These are phyloP conservation scores for Westerdykella aurantiaca DNA, from an alignment of 2,329 filamentous ascomycete genomes.

Conservation along the genomic window DNA sequence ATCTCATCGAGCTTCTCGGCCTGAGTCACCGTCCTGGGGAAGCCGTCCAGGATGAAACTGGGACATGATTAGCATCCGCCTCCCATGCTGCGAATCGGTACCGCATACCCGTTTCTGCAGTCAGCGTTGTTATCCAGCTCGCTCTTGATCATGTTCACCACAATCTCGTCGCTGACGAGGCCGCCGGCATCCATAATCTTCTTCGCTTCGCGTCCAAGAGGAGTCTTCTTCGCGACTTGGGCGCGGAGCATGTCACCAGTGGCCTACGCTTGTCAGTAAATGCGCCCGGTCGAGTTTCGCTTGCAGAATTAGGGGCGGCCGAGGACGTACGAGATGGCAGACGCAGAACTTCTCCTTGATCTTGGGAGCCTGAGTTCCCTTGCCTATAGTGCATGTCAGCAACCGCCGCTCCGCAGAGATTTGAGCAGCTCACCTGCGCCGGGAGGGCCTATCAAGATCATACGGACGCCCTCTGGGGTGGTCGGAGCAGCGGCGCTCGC, in stretches of 20 bases:
- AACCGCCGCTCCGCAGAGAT: constrained; percentile 3
- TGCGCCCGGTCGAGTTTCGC: neutral
- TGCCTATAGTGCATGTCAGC: constrained; percentile 57
- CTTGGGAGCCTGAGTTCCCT: constrained; percentile 95
- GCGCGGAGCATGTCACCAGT: constrained; percentile 99
- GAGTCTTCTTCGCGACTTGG: constrained; percentile 95
- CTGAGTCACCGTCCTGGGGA: constrained; percentile 93
- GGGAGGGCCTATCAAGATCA: constrained; percentile 96
- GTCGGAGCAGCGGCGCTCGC: constrained; percentile 25
- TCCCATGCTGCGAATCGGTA: neutral
- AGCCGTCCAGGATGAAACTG: constrained; percentile 98
- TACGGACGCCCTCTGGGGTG: constrained; percentile 66
- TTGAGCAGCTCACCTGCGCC: constrained; percentile 71
- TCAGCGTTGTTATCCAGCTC: constrained; percentile 91
- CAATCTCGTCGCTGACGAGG: constrained; percentile 96
- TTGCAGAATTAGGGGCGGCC: neutral
- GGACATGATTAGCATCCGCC: constrained; percentile 7
- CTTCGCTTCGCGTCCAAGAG: constrained; percentile 92
- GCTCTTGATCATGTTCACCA: constrained; percentile 99
- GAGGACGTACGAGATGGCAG: constrained; percentile 78
- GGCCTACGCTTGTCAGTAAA: constrained; percentile 54
- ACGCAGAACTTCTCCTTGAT: constrained; percentile 98
- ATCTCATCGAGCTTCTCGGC: constrained; percentile 92
- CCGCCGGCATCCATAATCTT: constrained; percentile 99
- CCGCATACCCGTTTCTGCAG: constrained; percentile 82